These are phyloP conservation scores for Pyrenophora seminiperda DNA, from an alignment of 2,329 filamentous ascomycete genomes.

Conservation along the genomic window DNA sequence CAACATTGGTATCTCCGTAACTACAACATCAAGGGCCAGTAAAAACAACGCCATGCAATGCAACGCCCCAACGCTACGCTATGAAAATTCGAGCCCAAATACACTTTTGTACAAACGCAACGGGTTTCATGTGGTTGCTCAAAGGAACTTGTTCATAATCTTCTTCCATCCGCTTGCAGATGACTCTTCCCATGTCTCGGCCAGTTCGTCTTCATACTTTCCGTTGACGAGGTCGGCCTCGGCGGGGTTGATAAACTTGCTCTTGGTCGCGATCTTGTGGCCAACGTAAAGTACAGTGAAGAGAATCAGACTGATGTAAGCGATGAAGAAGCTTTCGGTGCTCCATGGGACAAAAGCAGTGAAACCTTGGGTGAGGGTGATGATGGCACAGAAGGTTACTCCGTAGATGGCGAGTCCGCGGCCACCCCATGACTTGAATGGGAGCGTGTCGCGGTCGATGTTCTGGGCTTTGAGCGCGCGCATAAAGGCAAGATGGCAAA, in stretches of 20 bases:
- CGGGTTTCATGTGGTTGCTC: conserved; percentile 3
- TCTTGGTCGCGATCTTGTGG: conserved; percentile 57
- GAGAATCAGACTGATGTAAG: conserved; percentile 48
- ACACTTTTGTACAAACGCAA: conserved; percentile 16
- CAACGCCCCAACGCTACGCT: conserved; percentile 25
- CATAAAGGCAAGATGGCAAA: conserved; percentile 49
- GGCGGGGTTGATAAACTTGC: conserved; percentile 47
- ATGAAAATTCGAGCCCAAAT: conserved; percentile 23
- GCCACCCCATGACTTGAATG: conserved; percentile 45
- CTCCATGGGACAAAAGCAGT: conserved; percentile 50
- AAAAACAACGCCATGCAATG: conserved; percentile 28
- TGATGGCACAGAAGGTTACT: conserved; percentile 46
- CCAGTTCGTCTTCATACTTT: conserved; percentile 38
- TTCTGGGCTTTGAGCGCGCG: conserved; percentile 45
- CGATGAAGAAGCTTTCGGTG: conserved; percentile 46
- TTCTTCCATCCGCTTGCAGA: conserved; percentile 42
- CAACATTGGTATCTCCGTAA: conserved; percentile 22
- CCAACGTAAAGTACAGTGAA: conserved; percentile 60
- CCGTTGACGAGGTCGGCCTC: conserved; percentile 54
- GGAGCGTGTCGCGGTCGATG: conserved; percentile 46
- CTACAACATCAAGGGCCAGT: conserved; percentile 7
- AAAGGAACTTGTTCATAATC: conserved; percentile 33
- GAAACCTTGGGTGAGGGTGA: conserved; percentile 50
- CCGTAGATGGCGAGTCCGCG: conserved; percentile 46
- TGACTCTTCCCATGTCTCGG: conserved; percentile 44